Conservation (phyloP, 768 basidiomycete species). For the Mycena galericulata region DNA sequence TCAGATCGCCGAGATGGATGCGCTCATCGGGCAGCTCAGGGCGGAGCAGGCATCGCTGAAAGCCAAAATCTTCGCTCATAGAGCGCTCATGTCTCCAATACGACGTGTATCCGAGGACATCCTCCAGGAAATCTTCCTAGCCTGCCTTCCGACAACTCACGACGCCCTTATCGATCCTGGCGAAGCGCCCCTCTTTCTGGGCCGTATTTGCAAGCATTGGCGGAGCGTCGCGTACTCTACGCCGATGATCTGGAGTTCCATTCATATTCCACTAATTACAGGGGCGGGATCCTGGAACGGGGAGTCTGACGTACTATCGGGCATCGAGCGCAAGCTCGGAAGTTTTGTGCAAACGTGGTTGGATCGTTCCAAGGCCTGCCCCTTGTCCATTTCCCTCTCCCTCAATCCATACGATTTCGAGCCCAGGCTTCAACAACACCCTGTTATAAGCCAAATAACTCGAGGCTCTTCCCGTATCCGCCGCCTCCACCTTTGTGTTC, state of each 20-base stretch:
- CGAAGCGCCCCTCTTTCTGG: conserved; percentile 3
- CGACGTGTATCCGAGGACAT: conserved; percentile 8
- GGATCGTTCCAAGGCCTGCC: not conserved
- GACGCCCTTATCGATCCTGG: not conserved
- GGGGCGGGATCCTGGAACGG: not conserved
- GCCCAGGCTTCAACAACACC: not conserved
- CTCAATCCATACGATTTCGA: too few relatives aligned
- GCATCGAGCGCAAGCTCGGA: not conserved
- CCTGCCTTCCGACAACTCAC: conserved; percentile 2
- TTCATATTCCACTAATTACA: conserved; percentile 1
- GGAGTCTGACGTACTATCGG: not conserved
- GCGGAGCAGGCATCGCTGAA: not conserved
- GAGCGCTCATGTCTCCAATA: not conserved
- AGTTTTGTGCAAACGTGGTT: not conserved
- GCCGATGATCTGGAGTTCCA: conserved; percentile 7
- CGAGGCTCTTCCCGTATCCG: not conserved
- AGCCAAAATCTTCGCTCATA: conserved; percentile 1
- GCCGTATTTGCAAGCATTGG: conserved; percentile 11
- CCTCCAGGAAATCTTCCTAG: conserved; percentile 5
- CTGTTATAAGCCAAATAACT: not conserved
- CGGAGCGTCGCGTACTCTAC: conserved; percentile 11
- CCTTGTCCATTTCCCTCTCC: conserved; percentile 4
- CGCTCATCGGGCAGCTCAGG: not conserved
- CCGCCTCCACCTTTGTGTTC: not conserved
- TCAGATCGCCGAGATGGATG: not conserved